These are phyloP conservation scores for Candida silvatica DNA, from an alignment of 805 yeast genomes.

Conservation along the genomic window DNA sequence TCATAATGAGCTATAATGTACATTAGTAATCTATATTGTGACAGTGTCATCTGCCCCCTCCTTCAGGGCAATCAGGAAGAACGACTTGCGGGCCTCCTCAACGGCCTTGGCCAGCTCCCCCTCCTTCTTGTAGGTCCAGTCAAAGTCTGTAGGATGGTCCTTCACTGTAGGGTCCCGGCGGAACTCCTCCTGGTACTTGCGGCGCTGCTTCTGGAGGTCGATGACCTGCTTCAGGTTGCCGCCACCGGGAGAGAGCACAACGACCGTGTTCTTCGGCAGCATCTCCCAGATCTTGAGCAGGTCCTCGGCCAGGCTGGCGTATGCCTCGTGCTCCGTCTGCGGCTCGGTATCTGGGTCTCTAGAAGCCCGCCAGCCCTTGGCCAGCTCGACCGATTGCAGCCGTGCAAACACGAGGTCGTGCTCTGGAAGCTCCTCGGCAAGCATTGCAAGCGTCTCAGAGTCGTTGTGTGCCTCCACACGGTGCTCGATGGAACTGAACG, in stretches of 20 bases:
- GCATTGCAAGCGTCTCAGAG: conserved; percentile 42
- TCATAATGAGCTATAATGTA: no score
- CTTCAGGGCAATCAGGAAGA: conserved; percentile 40
- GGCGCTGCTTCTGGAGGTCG: neutral
- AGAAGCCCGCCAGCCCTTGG: conserved; percentile 17
- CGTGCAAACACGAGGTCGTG: conserved; percentile 45
- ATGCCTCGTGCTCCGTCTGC: conserved; percentile 9
- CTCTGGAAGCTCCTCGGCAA: conserved; percentile 27
- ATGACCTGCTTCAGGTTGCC: neutral
- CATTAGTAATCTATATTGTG: no score
- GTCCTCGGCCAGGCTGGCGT: conserved; percentile 31
- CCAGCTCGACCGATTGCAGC: conserved; percentile 50
- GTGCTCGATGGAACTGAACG: conserved; percentile 18
- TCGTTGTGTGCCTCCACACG: conserved; percentile 45
- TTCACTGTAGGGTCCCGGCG: neutral
- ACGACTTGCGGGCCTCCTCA: conserved; percentile 48
- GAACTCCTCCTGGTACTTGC: neutral
- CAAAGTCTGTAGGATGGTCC: conserved; percentile 3
- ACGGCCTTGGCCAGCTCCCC: conserved; percentile 38
- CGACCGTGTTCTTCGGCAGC: conserved; percentile 49
- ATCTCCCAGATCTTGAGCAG: conserved; percentile 38
- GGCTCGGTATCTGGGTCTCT: conserved; percentile 6
- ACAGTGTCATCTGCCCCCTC: no score
- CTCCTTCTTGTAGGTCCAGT: conserved; percentile 45
- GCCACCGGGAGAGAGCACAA: conserved; percentile 52